Conservation (phyloP, 805 yeast species). For the Barnettozyma siamensis region DNA sequence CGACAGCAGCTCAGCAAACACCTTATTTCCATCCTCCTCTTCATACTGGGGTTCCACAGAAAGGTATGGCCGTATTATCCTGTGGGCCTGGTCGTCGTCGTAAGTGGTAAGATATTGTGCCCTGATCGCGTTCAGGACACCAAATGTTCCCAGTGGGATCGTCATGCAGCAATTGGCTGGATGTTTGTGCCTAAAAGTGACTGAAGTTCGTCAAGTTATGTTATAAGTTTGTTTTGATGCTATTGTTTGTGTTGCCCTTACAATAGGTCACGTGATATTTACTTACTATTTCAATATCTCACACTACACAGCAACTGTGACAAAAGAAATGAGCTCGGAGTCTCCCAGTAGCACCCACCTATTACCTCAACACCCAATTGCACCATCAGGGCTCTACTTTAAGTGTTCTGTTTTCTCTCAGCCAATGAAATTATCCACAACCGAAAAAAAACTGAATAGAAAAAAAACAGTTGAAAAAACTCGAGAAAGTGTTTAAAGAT, state of each 20-base stretch:
- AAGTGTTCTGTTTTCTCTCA: background rate
- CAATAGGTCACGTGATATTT: background rate
- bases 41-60: background rate
- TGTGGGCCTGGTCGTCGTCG: conserved; percentile 22
- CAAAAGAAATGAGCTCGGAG: too few species aligned
- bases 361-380: too few species aligned
- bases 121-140: conserved; percentile 18
- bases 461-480: conserved; percentile 5
- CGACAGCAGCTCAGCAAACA: conserved; percentile 11
- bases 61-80: conserved; percentile 21
- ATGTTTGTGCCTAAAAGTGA: too few species aligned
- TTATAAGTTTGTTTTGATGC: too few species aligned
- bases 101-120: conserved; percentile 15
- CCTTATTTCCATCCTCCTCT: conserved; percentile 1
- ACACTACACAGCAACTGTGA: too few species aligned
- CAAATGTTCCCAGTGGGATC: conserved; percentile 10
- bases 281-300: background rate
- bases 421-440: conserved; percentile 5
- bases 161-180: conserved; percentile 12
- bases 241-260: too few species aligned
- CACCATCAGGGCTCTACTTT: too few species aligned
- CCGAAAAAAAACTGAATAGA: background rate
- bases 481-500: background rate
- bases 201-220: too few species aligned
- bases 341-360: too few species aligned